Conservation (phyloP, 1,284 basidiomycete genomes). For the Ustilago xerochloae region DNA sequence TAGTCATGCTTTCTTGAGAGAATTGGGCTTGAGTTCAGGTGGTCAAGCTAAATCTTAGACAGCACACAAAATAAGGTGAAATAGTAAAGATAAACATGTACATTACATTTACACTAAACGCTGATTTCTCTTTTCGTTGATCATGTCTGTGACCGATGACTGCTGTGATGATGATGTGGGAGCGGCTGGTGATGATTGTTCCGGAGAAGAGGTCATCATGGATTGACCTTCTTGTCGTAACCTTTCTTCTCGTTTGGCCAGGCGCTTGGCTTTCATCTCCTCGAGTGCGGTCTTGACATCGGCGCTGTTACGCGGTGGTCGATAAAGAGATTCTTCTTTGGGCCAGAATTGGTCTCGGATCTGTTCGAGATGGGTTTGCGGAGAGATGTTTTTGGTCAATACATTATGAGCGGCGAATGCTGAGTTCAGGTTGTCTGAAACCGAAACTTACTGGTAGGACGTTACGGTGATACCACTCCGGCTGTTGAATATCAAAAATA, state of each 20-base stretch:
- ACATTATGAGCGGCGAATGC: no score
- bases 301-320: slow-evolving; percentile 48
- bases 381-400: no score
- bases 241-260: slow-evolving; percentile 45
- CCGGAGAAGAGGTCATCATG: neutral
- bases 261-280: slow-evolving; percentile 46
- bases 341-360: slow-evolving; percentile 63
- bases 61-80: neutral
- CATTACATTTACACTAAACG: slow-evolving; percentile 11
- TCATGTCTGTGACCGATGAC: slow-evolving; percentile 6
- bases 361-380: no score
- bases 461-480: slow-evolving; percentile 83
- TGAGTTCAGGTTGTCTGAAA: neutral
- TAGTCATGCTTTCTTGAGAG: slow-evolving; percentile 38
- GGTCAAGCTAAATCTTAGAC: slow-evolving; percentile 10
- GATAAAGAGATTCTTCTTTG: slow-evolving; percentile 49
- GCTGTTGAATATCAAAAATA: slow-evolving; percentile 65
- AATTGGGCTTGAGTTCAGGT: slow-evolving; percentile 1
- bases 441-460: slow-evolving; percentile 78
- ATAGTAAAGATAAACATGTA: no score
- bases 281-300: slow-evolving; percentile 48
- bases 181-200: neutral
- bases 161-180: neutral
- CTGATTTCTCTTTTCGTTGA: slow-evolving; percentile 16
- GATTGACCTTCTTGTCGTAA: slow-evolving; percentile 14